phyloP scores from a whole-genome alignment of 495 filamentous ascomycete species.

The Penicillium samsonianum region DNA sequence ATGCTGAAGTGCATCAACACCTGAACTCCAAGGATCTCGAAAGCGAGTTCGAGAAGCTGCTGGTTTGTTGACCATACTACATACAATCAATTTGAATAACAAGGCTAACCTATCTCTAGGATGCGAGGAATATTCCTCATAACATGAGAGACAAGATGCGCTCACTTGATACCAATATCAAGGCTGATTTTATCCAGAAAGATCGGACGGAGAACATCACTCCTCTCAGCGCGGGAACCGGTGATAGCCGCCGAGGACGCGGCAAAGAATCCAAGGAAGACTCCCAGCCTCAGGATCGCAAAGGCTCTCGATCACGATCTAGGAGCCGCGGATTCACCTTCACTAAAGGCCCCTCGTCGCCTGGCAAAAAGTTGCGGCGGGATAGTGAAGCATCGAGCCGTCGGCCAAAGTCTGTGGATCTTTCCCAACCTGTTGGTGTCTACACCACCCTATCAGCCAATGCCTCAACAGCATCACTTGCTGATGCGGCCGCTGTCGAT shows the following conservation, averaged over 20 bases:
- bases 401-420: conserved; percentile 47
- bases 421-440: conserved; percentile 46
- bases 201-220: conserved; percentile 68
- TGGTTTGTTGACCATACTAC: conserved; percentile 32
- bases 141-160: conserved; percentile 94
- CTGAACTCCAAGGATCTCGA: conserved; percentile 50
- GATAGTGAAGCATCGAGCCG: conserved; percentile 43
- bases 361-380: conserved; percentile 57
- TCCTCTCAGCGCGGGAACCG: conserved; percentile 35
- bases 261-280: conserved; percentile 44
- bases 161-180: conserved; percentile 81
- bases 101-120: conserved; percentile 56
- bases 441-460: conserved; percentile 49
- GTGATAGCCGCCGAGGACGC: conserved; percentile 46
- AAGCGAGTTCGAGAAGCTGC: conserved; percentile 51
- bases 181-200: conserved; percentile 90
- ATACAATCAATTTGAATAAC: not conserved
- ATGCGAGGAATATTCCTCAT: conserved; percentile 87
- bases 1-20: conserved; percentile 44
- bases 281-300: conserved; percentile 44
- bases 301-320: conserved; percentile 59
- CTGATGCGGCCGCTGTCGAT: conserved; percentile 43
- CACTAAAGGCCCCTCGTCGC: conserved; percentile 58
- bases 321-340: conserved; percentile 78
- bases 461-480: conserved; percentile 43